A percentile compares a stretch with the other conserved stretches of the same genome.
These are phyloP conservation scores for Aspergillus japonicus DNA, from an alignment of 2,329 filamentous ascomycete species.

Conservation along the genomic window DNA sequence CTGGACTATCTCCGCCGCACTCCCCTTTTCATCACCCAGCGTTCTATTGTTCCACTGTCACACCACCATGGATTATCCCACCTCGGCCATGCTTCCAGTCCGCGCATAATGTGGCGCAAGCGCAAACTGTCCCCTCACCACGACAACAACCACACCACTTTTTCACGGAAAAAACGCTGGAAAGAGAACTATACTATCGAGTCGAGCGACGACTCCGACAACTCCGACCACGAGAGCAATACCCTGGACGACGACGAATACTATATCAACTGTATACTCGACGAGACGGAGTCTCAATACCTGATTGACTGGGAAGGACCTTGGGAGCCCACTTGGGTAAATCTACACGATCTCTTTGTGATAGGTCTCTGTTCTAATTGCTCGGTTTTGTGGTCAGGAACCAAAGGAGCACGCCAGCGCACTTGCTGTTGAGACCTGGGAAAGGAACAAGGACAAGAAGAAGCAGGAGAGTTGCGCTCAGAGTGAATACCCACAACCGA, in stretches of 20 bases:
- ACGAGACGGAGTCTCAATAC: slow-evolving; percentile 36
- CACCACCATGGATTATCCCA: slow-evolving; percentile 21
- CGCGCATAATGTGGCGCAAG: slow-evolving; percentile 29
- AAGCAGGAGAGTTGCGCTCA: slow-evolving; percentile 10
- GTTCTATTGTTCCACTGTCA: neutral
- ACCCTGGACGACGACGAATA: slow-evolving; percentile 31
- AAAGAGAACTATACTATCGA: slow-evolving; percentile 10
- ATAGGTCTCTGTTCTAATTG: slow-evolving; percentile 10
- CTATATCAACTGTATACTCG: slow-evolving; percentile 37
- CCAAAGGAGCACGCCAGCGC: slow-evolving; percentile 37
- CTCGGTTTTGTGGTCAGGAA: slow-evolving; percentile 24
- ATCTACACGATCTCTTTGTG: slow-evolving; percentile 16
- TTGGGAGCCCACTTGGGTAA: slow-evolving; percentile 41
- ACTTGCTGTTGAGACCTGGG: slow-evolving; percentile 30
- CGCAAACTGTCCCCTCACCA: slow-evolving; percentile 20
- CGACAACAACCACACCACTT: slow-evolving; percentile 13
- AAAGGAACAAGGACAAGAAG: slow-evolving; percentile 27
- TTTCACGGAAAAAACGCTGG: slow-evolving; percentile 9
- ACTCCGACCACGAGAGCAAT: slow-evolving; percentile 12
- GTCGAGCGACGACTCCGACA: slow-evolving; percentile 18
- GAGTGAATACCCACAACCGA: slow-evolving; percentile 4
- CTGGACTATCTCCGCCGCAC: neutral
- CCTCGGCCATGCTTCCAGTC: slow-evolving; percentile 15
- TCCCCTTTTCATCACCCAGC: neutral
- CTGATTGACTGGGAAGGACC: slow-evolving; percentile 41